Percentiles rank a stretch among this genome's conserved stretches.
phyloP scores from a whole-genome alignment of 169 alveolate genomes.

The Plasmodium adleri region DNA sequence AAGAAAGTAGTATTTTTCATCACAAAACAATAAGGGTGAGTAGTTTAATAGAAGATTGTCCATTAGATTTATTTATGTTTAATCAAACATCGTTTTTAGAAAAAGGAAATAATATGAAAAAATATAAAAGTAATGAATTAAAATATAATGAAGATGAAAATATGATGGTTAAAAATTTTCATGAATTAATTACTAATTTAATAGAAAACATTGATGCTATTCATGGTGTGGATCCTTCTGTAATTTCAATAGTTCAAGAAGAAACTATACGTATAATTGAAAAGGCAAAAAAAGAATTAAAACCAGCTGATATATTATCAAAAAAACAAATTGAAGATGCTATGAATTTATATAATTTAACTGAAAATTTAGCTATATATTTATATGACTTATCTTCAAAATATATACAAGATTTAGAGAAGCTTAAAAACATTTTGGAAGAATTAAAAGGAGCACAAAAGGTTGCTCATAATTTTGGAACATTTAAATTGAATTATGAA shows the following conservation, averaged over 20 bases:
- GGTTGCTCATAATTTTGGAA: conserved; percentile 84
- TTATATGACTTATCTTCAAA: conserved; percentile 80
- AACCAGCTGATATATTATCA: conserved; percentile 89
- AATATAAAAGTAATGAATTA: neutral
- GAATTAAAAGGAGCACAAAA: conserved; percentile 85
- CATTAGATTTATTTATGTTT: conserved; percentile 53
- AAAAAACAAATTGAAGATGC: conserved; percentile 84
- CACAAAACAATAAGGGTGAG: conserved; percentile 68
- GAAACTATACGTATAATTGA: conserved; percentile 87
- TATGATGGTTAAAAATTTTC: conserved; percentile 18
- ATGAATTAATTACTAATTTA: conserved; percentile 72
- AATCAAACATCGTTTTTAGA: conserved; percentile 64
- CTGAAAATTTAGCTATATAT: conserved; percentile 78
- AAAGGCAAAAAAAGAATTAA: conserved; percentile 87
- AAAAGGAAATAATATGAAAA: conserved; percentile 7
- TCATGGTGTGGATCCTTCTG: conserved; percentile 90
- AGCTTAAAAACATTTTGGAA: conserved; percentile 81
- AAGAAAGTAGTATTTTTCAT: conserved; percentile 68
- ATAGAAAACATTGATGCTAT: conserved; percentile 85
- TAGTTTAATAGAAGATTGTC: conserved; percentile 51
- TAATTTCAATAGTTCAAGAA: conserved; percentile 86
- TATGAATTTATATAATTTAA: conserved; percentile 82
- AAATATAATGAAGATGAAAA: conserved; percentile 45
- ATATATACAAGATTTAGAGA: conserved; percentile 83
- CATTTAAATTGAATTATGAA: conserved; percentile 84